phyloP scores from a whole-genome alignment of 352 stramenopile genomes.

The Globisporangium splendens region DNA sequence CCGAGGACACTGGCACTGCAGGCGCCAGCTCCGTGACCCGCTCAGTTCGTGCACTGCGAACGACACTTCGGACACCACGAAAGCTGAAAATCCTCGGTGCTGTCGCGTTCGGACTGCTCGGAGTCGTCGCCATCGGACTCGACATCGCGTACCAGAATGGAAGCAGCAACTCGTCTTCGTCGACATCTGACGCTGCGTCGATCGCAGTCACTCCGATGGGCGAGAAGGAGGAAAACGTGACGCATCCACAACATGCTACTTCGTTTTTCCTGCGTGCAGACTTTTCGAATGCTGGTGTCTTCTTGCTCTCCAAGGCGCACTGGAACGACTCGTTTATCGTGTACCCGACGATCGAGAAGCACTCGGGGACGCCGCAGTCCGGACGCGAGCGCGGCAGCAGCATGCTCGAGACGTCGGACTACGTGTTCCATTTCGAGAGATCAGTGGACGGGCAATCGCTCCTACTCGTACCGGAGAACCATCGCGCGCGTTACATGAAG shows the following conservation, averaged over 20 bases:
- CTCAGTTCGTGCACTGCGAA: background rate
- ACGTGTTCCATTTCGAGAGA: slow-evolving; percentile 69
- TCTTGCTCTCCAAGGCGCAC: slow-evolving; percentile 49
- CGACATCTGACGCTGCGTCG: no score
- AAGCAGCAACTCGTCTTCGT: background rate
- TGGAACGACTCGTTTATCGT: slow-evolving; percentile 73
- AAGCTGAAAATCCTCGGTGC: slow-evolving; percentile 16
- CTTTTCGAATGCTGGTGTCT: slow-evolving; percentile 29
- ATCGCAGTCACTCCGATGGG: no score
- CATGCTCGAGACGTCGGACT: slow-evolving; percentile 55
- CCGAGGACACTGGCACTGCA: background rate
- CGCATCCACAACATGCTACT: no score
- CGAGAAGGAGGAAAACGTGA: no score
- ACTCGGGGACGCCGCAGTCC: slow-evolving; percentile 32
- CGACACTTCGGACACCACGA: slow-evolving; percentile 1
- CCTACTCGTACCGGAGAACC: slow-evolving; percentile 54
- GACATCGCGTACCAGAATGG: background rate
- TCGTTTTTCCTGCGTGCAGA: slow-evolving; percentile 42
- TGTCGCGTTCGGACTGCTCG: slow-evolving; percentile 10
- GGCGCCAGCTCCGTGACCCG: background rate
- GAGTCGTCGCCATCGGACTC: slow-evolving; percentile 14
- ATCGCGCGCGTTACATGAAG: slow-evolving; percentile 32
- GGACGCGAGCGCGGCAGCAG: slow-evolving; percentile 49
- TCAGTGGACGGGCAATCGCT: slow-evolving; percentile 30
- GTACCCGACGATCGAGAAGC: slow-evolving; percentile 62